Percentiles rank a stretch among this genome's conserved stretches.
These are phyloP conservation scores for Kappamyces sp. DNA, from an alignment of 192 early-diverging fungal genomes.

Conservation along the genomic window DNA sequence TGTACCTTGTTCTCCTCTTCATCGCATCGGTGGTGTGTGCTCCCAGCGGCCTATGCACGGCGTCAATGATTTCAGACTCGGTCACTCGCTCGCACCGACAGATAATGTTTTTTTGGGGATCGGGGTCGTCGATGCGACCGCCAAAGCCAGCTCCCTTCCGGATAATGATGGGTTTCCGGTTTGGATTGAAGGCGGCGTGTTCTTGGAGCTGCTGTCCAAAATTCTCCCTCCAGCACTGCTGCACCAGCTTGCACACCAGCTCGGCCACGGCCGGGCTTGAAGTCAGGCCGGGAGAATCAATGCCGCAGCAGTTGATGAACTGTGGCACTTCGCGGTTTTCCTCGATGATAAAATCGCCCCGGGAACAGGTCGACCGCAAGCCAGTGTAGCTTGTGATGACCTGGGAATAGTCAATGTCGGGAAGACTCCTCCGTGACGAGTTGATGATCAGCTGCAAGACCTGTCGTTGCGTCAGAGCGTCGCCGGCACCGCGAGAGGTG, in stretches of 20 bases:
- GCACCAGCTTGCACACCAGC: conserved; percentile 27
- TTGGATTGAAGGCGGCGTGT: conserved; percentile 27
- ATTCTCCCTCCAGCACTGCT: conserved; percentile 1
- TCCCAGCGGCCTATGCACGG: conserved; percentile 32
- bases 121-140: conserved; percentile 36
- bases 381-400: conserved; percentile 46
- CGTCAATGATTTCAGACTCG: conserved; percentile 44
- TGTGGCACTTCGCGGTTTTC: conserved; percentile 13
- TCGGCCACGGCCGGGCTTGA: conserved; percentile 36
- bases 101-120: conserved; percentile 37
- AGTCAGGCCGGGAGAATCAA: conserved; percentile 46
- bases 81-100: conserved; percentile 44
- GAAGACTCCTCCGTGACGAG: conserved; percentile 23
- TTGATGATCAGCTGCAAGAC: conserved; percentile 32
- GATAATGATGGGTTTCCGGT: conserved; percentile 30
- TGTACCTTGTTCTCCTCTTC: conserved; percentile 32
- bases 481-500: conserved; percentile 34
- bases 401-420: conserved; percentile 32
- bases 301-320: conserved; percentile 47
- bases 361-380: conserved; percentile 34
- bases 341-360: conserved; percentile 45
- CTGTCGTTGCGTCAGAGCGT: conserved; percentile 19
- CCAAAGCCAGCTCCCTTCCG: conserved; percentile 22
- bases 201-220: not conserved
- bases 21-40: conserved; percentile 34